A percentile compares a stretch with the other conserved stretches of the same genome.
Conservation (phyloP, 805 yeast genomes). For the Hanseniaspora thailandica region DNA sequence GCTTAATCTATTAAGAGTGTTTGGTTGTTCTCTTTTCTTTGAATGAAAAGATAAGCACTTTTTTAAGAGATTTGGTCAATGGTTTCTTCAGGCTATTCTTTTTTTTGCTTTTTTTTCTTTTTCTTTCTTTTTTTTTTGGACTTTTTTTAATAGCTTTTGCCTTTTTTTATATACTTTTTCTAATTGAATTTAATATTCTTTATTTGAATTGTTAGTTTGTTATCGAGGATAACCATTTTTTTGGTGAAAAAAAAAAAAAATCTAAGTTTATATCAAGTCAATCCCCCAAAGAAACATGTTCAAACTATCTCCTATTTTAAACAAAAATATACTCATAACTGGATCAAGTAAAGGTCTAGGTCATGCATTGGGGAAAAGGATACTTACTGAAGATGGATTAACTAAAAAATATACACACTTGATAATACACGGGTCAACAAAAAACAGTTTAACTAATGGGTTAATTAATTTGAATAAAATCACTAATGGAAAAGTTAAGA, state of each 20-base stretch:
- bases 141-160: no score
- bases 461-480: not conserved
- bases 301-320: not conserved
- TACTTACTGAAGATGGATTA: not conserved
- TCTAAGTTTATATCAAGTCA: not conserved
- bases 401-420: not conserved
- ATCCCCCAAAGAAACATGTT: not conserved
- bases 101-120: not conserved
- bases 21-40: no score
- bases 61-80: no score
- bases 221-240: no score
- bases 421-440: slow-evolving; percentile 7
- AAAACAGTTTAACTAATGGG: not conserved
- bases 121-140: no score
- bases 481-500: not conserved
- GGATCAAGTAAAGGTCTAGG: slow-evolving; percentile 39
- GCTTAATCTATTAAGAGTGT: no score
- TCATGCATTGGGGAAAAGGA: slow-evolving; percentile 23
- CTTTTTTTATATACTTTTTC: no score
- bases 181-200: no score
- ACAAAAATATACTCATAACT: slow-evolving; percentile 25
- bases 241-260: not conserved
- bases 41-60: no score
- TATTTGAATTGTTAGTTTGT: not conserved
- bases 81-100: no score